Evolutionary conservation across 2,329 filamentous ascomycete genomes (phyloP), one percentile per base, ranked within the genome.

Genomic region (Blastomyces emzantsi): DNA sequence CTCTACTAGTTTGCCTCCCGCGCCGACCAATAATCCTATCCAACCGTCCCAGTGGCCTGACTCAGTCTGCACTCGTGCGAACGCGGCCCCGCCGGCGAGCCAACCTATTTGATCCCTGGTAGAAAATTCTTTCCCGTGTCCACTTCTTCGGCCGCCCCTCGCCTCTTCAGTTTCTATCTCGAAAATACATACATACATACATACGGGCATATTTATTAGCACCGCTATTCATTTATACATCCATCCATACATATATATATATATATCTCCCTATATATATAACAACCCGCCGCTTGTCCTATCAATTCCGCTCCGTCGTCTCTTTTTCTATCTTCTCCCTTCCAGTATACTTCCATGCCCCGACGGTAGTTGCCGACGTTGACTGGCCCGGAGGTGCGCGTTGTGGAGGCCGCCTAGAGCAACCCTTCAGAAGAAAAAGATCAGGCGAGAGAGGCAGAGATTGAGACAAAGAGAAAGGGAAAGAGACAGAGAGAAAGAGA

Each of bases 301-400:
- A 22, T n/a, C 47, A 49, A 49, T 49, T 49, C n/a, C n/a, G 8
- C 19, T 25, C 47, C n/a, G 7, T 11, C n/a, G 19, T 25, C 19
- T 3, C 30, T 43, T 25, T 43, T 45, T 45, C 28, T 30, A n/a
- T 17, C 33, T 58, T 11, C 33, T n/a, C 33, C 30, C 33, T 4
- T 54, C 51, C 22, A 15, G 49, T 30, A 15, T 54, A 17, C 47
- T 33, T 58, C 41, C 56, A 58, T 58, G 56, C 56, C 33, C 56
- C 28, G 33, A 39, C 56, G 56, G 33, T 58, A 58, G 56, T 15
- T 49, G n/a, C n/a, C 8, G 33, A 58, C 33, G 25, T 41, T 36
- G 33, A 58, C 28, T 58, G 56, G 56, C n/a, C 56, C 25, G 56
- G 56, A 58, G 56, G 33, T 41, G 54, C 17, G 30, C 36, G 54